Evolutionary conservation across 2,329 filamentous ascomycete genomes (phyloP).

Genomic region (Diaporthe humulicola): DNA sequence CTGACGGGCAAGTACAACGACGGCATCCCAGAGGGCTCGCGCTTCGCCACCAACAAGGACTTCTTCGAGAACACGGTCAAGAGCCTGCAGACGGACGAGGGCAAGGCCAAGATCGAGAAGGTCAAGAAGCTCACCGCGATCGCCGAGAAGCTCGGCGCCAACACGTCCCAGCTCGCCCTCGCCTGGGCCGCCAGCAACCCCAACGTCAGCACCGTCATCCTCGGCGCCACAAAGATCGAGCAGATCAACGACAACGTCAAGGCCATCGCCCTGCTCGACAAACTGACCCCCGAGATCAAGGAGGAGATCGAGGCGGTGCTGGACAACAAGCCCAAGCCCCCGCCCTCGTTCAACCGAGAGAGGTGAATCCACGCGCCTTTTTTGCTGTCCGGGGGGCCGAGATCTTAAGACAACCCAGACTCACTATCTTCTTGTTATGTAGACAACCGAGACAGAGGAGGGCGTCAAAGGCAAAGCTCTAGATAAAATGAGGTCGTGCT

Average conservation of each 20-base stretch:
- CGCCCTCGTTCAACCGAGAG: conserved; percentile 43
- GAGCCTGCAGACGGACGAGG: conserved; percentile 65
- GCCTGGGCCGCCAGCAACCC: conserved; percentile 75
- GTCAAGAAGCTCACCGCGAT: conserved; percentile 72
- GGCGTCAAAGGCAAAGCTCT: conserved; percentile 20
- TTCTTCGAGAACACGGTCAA: conserved; percentile 66
- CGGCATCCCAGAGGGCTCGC: conserved; percentile 71
- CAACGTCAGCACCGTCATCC: conserved; percentile 72
- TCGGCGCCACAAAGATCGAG: conserved; percentile 68
- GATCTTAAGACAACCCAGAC: background rate
- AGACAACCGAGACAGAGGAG: conserved; percentile 36
- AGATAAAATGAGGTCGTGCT: background rate
- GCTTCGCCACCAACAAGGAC: conserved; percentile 68
- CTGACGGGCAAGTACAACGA: conserved; percentile 76
- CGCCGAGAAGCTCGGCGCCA: conserved; percentile 73
- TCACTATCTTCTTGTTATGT: conserved; percentile 11
- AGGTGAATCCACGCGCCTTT: conserved; percentile 39
- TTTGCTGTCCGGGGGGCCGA: background rate
- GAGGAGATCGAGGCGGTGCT: conserved; percentile 65
- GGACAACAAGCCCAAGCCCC: conserved; percentile 47
- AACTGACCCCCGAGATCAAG: conserved; percentile 71
- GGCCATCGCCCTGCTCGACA: conserved; percentile 65
- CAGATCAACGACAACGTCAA: conserved; percentile 73
- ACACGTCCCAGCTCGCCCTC: conserved; percentile 67
- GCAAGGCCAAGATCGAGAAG: conserved; percentile 64